Percentiles rank a stretch among this genome's conserved stretches.
Conservation (phyloP, 257 asterid species). For the Mentha longifolia region DNA sequence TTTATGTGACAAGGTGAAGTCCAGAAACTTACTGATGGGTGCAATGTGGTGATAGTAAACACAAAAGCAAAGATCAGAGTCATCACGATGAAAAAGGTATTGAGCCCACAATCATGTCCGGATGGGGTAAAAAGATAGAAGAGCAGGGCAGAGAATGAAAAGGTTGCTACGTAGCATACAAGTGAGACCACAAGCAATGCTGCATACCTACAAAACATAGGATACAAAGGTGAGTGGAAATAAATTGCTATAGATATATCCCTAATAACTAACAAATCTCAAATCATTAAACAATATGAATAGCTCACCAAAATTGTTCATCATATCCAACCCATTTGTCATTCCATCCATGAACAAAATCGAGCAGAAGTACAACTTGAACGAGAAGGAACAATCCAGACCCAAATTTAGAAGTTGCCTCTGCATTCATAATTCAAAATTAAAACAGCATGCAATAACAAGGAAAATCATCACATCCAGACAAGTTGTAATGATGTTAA, state of each 20-base stretch:
- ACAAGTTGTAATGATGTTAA: not conserved
- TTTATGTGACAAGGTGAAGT: slow-evolving; percentile 13
- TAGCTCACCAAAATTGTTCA: slow-evolving; percentile 82
- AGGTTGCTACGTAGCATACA: slow-evolving; percentile 79
- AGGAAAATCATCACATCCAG: slow-evolving; percentile 1
- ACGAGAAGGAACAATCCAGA: slow-evolving; percentile 92
- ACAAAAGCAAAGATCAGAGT: slow-evolving; percentile 64
- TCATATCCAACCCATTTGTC: slow-evolving; percentile 97
- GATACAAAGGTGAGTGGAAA: not conserved
- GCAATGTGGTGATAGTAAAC: slow-evolving; percentile 81
- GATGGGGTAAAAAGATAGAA: slow-evolving; percentile 85
- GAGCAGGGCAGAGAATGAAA: slow-evolving; percentile 79
- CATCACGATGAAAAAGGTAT: slow-evolving; percentile 83
- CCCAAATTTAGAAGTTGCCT: slow-evolving; percentile 88
- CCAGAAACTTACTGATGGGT: slow-evolving; percentile 73
- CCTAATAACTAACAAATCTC: not conserved
- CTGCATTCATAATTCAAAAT: slow-evolving; percentile 54
- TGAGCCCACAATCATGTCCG: slow-evolving; percentile 91
- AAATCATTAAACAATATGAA: slow-evolving; percentile 9
- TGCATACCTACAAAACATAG: slow-evolving; percentile 60
- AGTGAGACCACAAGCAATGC: slow-evolving; percentile 88
- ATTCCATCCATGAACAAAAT: slow-evolving; percentile 94
- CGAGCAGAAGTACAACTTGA: slow-evolving; percentile 91
- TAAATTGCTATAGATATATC: not conserved
- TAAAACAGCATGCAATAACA: not conserved